phyloP scores from a whole-genome alignment of 1,284 basidiomycete genomes.

The Rhodofomes roseus region DNA sequence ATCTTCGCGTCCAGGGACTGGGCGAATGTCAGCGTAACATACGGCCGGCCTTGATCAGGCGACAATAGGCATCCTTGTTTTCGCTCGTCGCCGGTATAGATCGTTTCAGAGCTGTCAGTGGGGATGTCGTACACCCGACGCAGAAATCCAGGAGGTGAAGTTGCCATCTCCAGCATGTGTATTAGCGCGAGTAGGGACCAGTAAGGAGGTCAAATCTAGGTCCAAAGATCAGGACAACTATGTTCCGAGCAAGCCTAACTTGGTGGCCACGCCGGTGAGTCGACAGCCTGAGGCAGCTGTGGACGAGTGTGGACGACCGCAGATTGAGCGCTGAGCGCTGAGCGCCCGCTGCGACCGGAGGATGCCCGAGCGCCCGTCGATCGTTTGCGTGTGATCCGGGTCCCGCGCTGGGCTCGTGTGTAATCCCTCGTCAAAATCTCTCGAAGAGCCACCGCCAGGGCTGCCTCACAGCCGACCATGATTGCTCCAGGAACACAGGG shows the following conservation, averaged over 20 bases:
- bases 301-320: too few species aligned
- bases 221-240: too few species aligned
- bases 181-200: too few species aligned
- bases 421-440: not conserved
- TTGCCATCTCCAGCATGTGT: not conserved
- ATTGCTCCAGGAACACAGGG: not conserved
- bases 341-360: too few species aligned
- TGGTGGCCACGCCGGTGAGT: too few species aligned
- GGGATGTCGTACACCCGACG: constrained; percentile 12
- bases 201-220: too few species aligned
- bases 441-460: not conserved
- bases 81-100: constrained; percentile 15
- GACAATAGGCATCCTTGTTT: constrained; percentile 9
- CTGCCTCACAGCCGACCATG: not conserved
- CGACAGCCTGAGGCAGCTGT: too few species aligned
- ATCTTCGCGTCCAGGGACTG: constrained; percentile 95
- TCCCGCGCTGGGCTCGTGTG: not conserved
- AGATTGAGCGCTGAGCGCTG: not conserved
- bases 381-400: not conserved
- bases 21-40: constrained; percentile 89
- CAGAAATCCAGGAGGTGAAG: not conserved
- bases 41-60: constrained; percentile 35
- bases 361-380: not conserved
- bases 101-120: constrained; percentile 1
- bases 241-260: too few species aligned